phyloP scores from a whole-genome alignment of 1,284 basidiomycete genomes.

The Agroathelia rolfsii region DNA sequence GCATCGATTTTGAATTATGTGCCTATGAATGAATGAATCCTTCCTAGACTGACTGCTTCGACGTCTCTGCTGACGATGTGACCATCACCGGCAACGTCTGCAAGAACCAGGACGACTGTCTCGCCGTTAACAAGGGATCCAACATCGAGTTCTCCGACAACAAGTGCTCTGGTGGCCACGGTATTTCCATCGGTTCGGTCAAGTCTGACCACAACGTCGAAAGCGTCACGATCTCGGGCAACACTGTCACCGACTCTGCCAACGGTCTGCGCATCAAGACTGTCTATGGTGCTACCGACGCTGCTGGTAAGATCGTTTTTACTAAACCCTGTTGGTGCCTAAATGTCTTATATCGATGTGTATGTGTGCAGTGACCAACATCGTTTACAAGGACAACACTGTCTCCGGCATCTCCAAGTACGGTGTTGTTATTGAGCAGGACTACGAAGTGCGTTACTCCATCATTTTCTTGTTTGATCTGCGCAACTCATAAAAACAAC shows the following conservation, averaged over 20 bases:
- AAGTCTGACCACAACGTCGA: slow-evolving; percentile 4
- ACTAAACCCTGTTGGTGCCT: background rate
- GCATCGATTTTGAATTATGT: too few species aligned
- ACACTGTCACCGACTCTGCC: slow-evolving; percentile 5
- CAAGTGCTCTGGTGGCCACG: slow-evolving; percentile 17
- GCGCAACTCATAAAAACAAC: too few species aligned
- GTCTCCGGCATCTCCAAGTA: slow-evolving; percentile 1
- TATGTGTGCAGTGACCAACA: slow-evolving; percentile 8
- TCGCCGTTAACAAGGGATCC: slow-evolving; percentile 15
- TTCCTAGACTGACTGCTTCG: slow-evolving; percentile 3
- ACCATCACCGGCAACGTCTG: slow-evolving; percentile 10
- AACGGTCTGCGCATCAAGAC: slow-evolving; percentile 3
- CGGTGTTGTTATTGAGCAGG: slow-evolving; percentile 2
- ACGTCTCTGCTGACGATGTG: slow-evolving; percentile 4
- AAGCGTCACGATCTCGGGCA: slow-evolving; percentile 6
- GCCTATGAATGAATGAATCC: too few species aligned
- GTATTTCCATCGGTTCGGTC: slow-evolving; percentile 14
- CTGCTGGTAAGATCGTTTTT: background rate
- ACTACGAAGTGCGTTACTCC: slow-evolving; percentile 2
- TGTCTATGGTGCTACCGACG: slow-evolving; percentile 2
- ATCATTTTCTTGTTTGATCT: background rate
- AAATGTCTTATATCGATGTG: too few species aligned
- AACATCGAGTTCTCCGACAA: slow-evolving; percentile 15
- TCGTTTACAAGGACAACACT: slow-evolving; percentile 1
- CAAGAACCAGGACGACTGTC: slow-evolving; percentile 16